Evolutionary conservation across 306 rosid species (phyloP).

Genomic region (Fagus crenata): DNA sequence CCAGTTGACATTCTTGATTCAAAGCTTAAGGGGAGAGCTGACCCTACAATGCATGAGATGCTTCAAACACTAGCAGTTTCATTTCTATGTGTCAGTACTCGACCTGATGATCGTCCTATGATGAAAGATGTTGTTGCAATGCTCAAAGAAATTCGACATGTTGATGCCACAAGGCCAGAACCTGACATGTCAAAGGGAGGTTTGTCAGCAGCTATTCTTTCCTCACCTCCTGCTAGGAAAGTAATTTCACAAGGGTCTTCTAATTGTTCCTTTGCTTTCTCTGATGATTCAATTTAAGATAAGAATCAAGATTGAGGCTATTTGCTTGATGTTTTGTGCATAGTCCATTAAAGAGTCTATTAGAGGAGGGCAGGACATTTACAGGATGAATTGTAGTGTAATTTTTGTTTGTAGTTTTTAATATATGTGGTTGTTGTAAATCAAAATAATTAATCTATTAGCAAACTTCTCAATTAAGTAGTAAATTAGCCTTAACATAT

Average conservation of each 20-base stretch:
- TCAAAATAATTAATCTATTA: conserved; percentile 27
- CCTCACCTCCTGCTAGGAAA: conserved; percentile 56
- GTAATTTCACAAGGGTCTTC: conserved; percentile 63
- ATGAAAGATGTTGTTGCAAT: conserved; percentile 81
- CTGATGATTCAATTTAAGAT: conserved; percentile 55
- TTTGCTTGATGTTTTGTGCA: conserved; percentile 32
- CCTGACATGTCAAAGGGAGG: conserved; percentile 46
- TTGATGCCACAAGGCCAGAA: conserved; percentile 42
- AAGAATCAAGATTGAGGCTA: background rate
- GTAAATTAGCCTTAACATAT: background rate
- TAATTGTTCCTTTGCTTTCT: conserved; percentile 70
- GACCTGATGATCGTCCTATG: conserved; percentile 64
- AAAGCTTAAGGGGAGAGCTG: conserved; percentile 62
- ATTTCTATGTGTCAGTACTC: conserved; percentile 51
- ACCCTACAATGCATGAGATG: conserved; percentile 69
- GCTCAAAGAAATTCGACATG: conserved; percentile 68
- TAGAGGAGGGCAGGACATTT: conserved; percentile 32
- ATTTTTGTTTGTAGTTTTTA: conserved; percentile 24
- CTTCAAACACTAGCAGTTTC: conserved; percentile 77
- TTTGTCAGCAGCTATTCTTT: conserved; percentile 25
- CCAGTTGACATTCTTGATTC: conserved; percentile 62
- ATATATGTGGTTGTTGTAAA: conserved; percentile 25
- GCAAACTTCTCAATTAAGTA: background rate
- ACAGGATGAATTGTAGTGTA: conserved; percentile 26
- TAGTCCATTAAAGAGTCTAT: conserved; percentile 26